Conservation (phyloP, 495 filamentous ascomycete genomes). For the Hypoxylon fragiforme region DNA sequence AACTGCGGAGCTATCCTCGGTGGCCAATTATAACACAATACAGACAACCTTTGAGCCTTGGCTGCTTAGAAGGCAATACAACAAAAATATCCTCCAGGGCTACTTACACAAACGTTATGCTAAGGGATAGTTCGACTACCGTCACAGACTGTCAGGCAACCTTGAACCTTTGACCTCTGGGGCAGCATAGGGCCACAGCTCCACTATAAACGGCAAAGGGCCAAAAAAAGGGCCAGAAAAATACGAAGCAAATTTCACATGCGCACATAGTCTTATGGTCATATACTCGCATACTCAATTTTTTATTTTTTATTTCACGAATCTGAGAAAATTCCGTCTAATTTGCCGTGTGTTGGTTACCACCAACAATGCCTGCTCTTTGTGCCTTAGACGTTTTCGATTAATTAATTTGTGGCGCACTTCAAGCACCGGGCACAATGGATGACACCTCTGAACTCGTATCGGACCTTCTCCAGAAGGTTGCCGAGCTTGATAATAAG, state of each 20-base stretch:
- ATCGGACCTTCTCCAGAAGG: constrained; percentile 53
- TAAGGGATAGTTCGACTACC: constrained; percentile 8
- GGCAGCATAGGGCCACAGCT: constrained; percentile 19
- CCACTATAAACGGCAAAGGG: constrained; percentile 14
- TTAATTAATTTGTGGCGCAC: constrained; percentile 31
- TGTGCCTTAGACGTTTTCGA: constrained; percentile 28
- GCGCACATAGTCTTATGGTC: not conserved
- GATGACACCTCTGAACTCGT: constrained; percentile 53
- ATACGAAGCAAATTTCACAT: constrained; percentile 5
- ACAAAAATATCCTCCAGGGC: not conserved
- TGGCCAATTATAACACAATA: constrained; percentile 13
- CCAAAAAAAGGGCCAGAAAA: no score
- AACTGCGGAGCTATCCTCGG: constrained; percentile 12
- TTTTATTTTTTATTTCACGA: no score
- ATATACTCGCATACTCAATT: not conserved
- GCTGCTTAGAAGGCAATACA: not conserved
- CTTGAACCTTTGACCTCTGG: not conserved
- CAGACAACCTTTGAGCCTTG: no score
- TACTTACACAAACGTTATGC: constrained; percentile 6
- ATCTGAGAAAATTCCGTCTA: not conserved
- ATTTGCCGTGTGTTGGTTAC: constrained; percentile 9
- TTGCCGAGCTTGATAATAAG: constrained; percentile 53
- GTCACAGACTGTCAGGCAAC: not conserved
- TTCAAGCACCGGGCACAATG: constrained; percentile 42
- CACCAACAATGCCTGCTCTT: constrained; percentile 33